Percentiles rank a stretch among this genome's conserved stretches.
These are phyloP conservation scores for Pochonia chlamydosporia DNA, from an alignment of 2,329 filamentous ascomycete genomes.

Conservation along the genomic window DNA sequence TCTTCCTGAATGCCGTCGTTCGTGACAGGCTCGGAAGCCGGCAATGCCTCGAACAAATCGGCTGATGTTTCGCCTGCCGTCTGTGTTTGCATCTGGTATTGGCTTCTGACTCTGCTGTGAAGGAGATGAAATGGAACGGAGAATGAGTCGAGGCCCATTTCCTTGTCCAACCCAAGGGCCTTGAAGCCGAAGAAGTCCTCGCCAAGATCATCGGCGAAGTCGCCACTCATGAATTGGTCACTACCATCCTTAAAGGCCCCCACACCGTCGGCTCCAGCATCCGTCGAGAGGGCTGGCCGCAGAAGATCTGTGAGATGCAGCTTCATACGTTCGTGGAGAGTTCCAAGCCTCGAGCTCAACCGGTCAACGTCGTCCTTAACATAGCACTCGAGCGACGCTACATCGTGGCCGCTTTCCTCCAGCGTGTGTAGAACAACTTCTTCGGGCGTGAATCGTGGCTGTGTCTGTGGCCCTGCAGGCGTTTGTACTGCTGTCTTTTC, in stretches of 20 bases:
- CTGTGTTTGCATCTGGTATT: slow-evolving; percentile 70
- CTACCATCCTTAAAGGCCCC: slow-evolving; percentile 93
- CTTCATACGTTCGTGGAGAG: slow-evolving; percentile 93
- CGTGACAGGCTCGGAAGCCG: slow-evolving; percentile 71
- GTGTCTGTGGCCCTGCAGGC: slow-evolving; percentile 36
- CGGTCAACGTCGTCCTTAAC: slow-evolving; percentile 92
- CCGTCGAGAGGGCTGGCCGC: slow-evolving; percentile 72
- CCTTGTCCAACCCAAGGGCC: slow-evolving; percentile 84
- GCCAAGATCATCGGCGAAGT: slow-evolving; percentile 95
- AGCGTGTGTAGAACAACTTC: slow-evolving; percentile 84
- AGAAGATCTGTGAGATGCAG: slow-evolving; percentile 86
- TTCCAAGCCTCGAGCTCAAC: slow-evolving; percentile 68
- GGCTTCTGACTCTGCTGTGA: slow-evolving; percentile 81
- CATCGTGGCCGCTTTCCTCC: slow-evolving; percentile 74
- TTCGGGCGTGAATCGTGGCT: slow-evolving; percentile 71
- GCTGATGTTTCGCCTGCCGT: slow-evolving; percentile 53
- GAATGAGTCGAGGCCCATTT: slow-evolving; percentile 81
- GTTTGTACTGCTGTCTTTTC: slow-evolving; percentile 62
- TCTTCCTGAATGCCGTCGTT: slow-evolving; percentile 71
- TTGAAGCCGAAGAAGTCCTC: slow-evolving; percentile 99
- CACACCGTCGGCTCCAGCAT: slow-evolving; percentile 76
- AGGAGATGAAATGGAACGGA: slow-evolving; percentile 91
- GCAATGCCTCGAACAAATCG: slow-evolving; percentile 61
- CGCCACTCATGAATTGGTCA: slow-evolving; percentile 92
- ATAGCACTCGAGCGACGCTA: slow-evolving; percentile 78